A percentile compares a stretch with the other conserved stretches of the same genome.
Conservation (phyloP, 2,329 filamentous ascomycete species). For the Fusarium sp. region DNA sequence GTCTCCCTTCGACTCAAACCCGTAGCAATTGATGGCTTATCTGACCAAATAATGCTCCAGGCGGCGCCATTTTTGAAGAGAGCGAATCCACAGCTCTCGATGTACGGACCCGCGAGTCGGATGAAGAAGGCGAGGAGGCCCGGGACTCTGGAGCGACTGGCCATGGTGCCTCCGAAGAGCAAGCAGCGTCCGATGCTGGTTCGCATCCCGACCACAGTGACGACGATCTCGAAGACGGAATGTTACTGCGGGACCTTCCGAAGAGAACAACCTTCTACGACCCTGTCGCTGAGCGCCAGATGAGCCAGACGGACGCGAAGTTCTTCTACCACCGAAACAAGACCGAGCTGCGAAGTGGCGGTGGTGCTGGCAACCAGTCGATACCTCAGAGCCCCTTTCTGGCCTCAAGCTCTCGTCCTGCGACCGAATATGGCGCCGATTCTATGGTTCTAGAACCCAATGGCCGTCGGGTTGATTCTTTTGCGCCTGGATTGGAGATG, state of each 20-base stretch:
- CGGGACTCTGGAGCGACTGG: conserved; percentile 38
- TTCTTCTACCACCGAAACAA: conserved; percentile 94
- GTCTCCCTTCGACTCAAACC: conserved; percentile 1
- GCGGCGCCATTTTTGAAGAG: conserved; percentile 31
- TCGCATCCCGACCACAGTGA: conserved; percentile 37
- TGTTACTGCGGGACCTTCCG: conserved; percentile 67
- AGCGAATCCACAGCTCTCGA: conserved; percentile 38
- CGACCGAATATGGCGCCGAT: conserved; percentile 50
- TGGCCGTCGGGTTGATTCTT: conserved; percentile 33
- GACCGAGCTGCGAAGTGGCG: conserved; percentile 59
- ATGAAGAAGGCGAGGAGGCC: conserved; percentile 45
- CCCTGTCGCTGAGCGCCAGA: conserved; percentile 89
- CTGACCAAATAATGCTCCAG: conserved; percentile 27
- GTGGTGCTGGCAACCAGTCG: conserved; percentile 52
- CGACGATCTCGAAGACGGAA: conserved; percentile 58
- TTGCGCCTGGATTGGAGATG: conserved; percentile 52
- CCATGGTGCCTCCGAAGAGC: conserved; percentile 38
- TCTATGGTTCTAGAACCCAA: conserved; percentile 47
- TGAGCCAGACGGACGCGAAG: conserved; percentile 94
- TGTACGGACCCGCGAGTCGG: conserved; percentile 44
- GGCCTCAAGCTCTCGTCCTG: conserved; percentile 47
- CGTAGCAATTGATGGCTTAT: conserved; percentile 7
- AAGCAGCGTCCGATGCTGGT: conserved; percentile 33
- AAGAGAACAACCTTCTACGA: conserved; percentile 89
- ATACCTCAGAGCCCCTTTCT: conserved; percentile 59